phyloP scores from a whole-genome alignment of 1,284 basidiomycete genomes.

The Ustilago tritici region DNA sequence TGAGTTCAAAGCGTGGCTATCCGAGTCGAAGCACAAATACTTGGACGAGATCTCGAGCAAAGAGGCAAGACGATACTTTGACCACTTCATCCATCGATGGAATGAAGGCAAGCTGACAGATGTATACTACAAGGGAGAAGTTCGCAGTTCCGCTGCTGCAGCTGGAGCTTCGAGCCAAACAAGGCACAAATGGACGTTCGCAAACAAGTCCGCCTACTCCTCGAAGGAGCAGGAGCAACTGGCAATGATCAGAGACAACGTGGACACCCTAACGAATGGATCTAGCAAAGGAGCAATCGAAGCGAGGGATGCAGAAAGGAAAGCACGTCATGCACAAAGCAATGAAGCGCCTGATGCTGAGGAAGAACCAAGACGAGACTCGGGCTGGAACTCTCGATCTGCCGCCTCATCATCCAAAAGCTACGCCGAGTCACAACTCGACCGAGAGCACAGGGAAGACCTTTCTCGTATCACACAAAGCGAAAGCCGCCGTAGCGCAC shows the following conservation, averaged over 20 bases:
- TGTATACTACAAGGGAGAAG: constrained; percentile 24
- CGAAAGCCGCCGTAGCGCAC: constrained; percentile 9
- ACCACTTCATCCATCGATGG: constrained; percentile 49
- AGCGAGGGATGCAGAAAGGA: constrained; percentile 42
- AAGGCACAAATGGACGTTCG: constrained; percentile 44
- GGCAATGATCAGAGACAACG: constrained; percentile 38
- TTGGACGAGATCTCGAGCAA: constrained; percentile 52
- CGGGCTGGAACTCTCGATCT: constrained; percentile 24
- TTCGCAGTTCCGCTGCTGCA: constrained; percentile 6
- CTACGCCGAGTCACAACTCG: constrained; percentile 14
- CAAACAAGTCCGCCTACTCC: constrained; percentile 18
- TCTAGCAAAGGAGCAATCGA: constrained; percentile 40
- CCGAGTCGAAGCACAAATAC: constrained; percentile 30
- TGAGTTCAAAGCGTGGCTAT: constrained; percentile 59
- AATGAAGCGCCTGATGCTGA: constrained; percentile 2
- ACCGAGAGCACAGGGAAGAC: constrained; percentile 24
- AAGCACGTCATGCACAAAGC: background rate
- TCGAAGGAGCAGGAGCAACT: constrained; percentile 29
- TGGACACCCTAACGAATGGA: constrained; percentile 53
- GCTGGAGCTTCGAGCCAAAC: constrained; percentile 29
- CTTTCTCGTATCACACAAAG: constrained; percentile 5
- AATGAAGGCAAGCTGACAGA: constrained; percentile 39
- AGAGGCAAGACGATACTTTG: constrained; percentile 53
- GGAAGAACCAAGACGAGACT: constrained; percentile 11
- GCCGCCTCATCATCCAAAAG: background rate